Evolutionary conservation across 805 yeast genomes (phyloP), one percentile per base, ranked within the genome.

Genomic region (Metschnikowia kofuensis): DNA sequence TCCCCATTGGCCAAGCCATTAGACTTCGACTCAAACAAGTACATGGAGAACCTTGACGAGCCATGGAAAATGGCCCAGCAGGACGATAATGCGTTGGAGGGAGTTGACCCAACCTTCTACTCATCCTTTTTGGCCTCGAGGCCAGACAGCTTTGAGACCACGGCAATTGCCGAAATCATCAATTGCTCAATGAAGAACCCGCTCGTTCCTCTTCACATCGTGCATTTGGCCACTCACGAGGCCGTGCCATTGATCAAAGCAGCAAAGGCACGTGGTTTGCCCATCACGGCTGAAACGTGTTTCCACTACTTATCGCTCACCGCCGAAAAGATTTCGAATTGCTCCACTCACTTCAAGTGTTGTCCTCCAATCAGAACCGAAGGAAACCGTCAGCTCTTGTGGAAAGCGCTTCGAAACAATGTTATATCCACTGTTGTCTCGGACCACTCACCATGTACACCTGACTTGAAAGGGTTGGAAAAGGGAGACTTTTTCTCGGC

Each of bases 401-500:
- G 97, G 97, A 69, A 77, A 48, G 97, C 92, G 0, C 72, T 92
- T 32, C 65, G 79, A 46, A 75, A 76, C 21, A 83, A 81, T 35
- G 70, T 83, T 31, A 84, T 91, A 51, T 79, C 87, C 13, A 83
- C 96, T 3, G 96, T 91, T 5, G 97, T 92, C 7, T 87, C 96
- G 11, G 98, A 91, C 66, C 98, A 91, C 68, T 88, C 96, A 4
- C 98, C 97, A 2, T 91, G 98, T 68, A 89, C 96, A 0, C 96
- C 97, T 0, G 89, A 89, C 51, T 74, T 91, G 60, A 91, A 91
- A 67, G 87, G 88, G 21, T 73, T 89, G 45, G 85, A 82, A 10
- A 75, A 80, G 51, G 97, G 97, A 37, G 96, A 91, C 63, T 91
- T 91, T 64, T 82, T 91, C 58, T 79, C 84, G 34, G 96, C 97